Evolutionary conservation across 257 asterid genomes (phyloP), one percentile per base, ranked within the genome.

Genomic region (Capsicum chinense): DNA sequence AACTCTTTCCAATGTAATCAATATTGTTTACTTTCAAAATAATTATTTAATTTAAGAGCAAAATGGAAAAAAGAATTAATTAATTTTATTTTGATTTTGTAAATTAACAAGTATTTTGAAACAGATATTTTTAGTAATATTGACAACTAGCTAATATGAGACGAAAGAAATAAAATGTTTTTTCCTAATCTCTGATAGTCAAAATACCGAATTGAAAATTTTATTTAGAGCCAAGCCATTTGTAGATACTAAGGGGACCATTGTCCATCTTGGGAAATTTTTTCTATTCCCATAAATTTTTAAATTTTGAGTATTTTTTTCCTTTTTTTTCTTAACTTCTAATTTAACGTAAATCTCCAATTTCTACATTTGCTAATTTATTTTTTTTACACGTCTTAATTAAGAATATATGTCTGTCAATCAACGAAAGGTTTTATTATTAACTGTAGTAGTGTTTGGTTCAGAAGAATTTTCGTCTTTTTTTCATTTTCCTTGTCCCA

Each of bases 171-270:
- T 11, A 63, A 50, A 19, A 74, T 52, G 37, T 3, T 74, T 47
- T 47, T 73, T 73, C 80, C 59, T 48, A n/a, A 48, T 74, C 13
- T 19, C 42, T 19, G 3, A 74, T 50, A 2, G 62, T 73, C 84
- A 37, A 81, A 81, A 70, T 12, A 48, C n/a, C 9, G 56, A 84
- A 50, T 58, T 58, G 78, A 60, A 42, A 60, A 83, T 9, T 79
- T 3, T 3, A 69, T 81, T 74, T 50, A 76, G 10, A 52, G 44
- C 44, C 44, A 50, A 74, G 47, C 80, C 50, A 74, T 12, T 73
- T 48, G 47, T n/a, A 19, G 47, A 50, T 50, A 21, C 19, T 74
- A 50, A 44, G 81, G 71, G 56, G 50, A 48, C 54, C 79, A 85
- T 33, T 52, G 33, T 59, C 11, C 52, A 39, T 17, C 6, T 71